Evolutionary conservation across 2,329 filamentous ascomycete genomes (phyloP), one percentile per base, ranked within the genome.

Genomic region (Pseudopithomyces maydicus): DNA sequence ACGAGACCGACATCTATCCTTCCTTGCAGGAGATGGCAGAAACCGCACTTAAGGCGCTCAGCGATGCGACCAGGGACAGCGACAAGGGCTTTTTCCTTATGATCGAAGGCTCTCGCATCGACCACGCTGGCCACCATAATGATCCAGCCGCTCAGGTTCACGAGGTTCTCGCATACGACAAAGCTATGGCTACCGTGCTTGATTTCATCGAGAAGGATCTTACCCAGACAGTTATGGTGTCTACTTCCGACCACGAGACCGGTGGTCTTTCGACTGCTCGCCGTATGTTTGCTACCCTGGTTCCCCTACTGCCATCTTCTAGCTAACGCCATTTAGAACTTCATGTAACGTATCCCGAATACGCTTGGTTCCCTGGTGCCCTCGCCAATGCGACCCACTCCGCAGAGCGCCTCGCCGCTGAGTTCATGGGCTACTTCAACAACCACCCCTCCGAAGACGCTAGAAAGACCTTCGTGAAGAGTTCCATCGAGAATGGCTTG

Each of bases 1-100:
- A 88, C 70, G 86, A 91, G 79, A 84, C 89, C 54, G 87, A 95
- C 52, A 76, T 88, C 29, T 98, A 97, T 72, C 95, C 95, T 3
- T 94, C 91, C 15, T 81, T 99, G 39, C 90, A 90, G 72, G 93
- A 97, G 77, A 98, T 97, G 92, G 87, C 94, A 8, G 83, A 84
- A 65, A 91, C 91, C 15, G 94, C 95, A 1, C 81, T 99, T 59
- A 86, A 84, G 14, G 88, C 91, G 1, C 84, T 99, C 22, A 89
- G 90, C 60, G 87, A 88, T 57, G 95, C 93, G 0, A 97, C 95
- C 0, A 82, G 85, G 70, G 82, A 93, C 70, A 92, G 86, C 60
- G 92, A 98, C 41, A 88, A 96, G 76, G 95, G 95, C 4, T 99
- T 98, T 82, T 99, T 99, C 78, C 82, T 99, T 67, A 97, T 99